A percentile compares a stretch with the other conserved stretches of the same genome.
phyloP scores from a whole-genome alignment of 108 stramenopile genomes.

The Craspedostauros australis region DNA sequence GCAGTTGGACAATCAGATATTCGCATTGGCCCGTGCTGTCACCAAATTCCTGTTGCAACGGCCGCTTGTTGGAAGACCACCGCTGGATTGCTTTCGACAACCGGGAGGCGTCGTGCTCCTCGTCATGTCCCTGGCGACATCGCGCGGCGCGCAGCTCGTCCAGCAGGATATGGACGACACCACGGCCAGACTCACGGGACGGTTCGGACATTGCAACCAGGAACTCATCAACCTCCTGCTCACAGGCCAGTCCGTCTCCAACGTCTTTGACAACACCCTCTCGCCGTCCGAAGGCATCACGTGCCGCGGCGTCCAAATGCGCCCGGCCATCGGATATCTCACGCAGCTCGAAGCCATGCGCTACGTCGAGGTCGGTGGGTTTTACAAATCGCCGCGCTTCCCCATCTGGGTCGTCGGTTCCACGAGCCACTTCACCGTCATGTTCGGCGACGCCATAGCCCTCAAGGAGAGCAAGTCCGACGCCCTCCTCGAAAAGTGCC shows the following conservation, averaged over 20 bases:
- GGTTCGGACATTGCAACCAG: conserved; percentile 86
- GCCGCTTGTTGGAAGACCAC: conserved; percentile 26
- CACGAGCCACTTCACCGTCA: conserved; percentile 72
- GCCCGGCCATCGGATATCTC: conserved; percentile 77
- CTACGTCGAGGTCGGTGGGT: conserved; percentile 76
- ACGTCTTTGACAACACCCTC: conserved; percentile 79
- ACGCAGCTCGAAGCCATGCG: conserved; percentile 70
- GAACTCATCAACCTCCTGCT: conserved; percentile 84
- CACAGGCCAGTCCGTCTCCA: conserved; percentile 63
- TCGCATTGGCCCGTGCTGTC: conserved; percentile 13
- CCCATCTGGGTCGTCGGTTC: conserved; percentile 85
- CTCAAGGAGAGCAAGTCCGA: conserved; percentile 63
- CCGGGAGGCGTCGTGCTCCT: conserved; percentile 70
- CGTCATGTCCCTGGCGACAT: conserved; percentile 57
- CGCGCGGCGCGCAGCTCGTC: conserved; percentile 33
- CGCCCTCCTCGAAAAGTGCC: conserved; percentile 60
- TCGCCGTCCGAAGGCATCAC: conserved; percentile 52
- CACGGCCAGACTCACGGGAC: conserved; percentile 51
- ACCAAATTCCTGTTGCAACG: no score
- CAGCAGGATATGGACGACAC: conserved; percentile 76
- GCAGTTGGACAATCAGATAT: conserved; percentile 1
- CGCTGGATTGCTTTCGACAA: conserved; percentile 41
- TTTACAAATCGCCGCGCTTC: conserved; percentile 71
- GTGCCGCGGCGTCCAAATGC: conserved; percentile 68
- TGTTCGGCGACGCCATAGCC: conserved; percentile 63